A percentile compares a stretch with the other conserved stretches of the same genome.
Evolutionary conservation across 2,329 filamentous ascomycete genomes (phyloP).

Genomic region (Ustilaginoidea virens): DNA sequence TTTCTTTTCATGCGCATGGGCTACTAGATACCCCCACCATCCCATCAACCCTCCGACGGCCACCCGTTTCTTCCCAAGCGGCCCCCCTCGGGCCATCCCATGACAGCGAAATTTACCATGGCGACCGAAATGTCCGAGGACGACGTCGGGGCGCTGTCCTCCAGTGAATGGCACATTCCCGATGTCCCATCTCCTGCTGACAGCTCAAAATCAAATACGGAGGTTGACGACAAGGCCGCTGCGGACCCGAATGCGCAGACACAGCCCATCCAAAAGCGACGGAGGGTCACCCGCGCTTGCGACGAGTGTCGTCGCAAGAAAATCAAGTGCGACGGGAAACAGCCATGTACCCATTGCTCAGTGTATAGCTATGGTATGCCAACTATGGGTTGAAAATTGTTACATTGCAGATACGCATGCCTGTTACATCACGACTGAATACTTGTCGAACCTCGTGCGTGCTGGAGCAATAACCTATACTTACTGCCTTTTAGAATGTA

Average conservation of each 20-base stretch:
- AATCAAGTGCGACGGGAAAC: constrained; percentile 77
- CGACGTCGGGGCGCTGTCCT: constrained; percentile 21
- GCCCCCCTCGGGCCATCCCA: constrained; percentile 1
- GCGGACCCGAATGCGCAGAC: constrained; percentile 20
- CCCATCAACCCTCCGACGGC: constrained; percentile 4
- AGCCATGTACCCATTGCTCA: constrained; percentile 87
- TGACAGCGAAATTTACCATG: constrained; percentile 10
- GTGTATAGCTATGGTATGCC: constrained; percentile 90
- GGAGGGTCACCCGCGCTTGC: constrained; percentile 66
- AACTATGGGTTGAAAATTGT: not conserved
- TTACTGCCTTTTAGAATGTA: constrained; percentile 52
- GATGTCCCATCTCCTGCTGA: constrained; percentile 24
- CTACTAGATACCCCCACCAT: constrained; percentile 1
- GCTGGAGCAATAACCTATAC: too few species aligned
- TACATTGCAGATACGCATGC: not conserved
- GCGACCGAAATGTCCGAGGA: constrained; percentile 27
- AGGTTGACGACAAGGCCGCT: constrained; percentile 20
- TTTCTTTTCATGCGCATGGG: constrained; percentile 5
- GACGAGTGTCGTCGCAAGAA: constrained; percentile 76
- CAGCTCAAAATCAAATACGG: constrained; percentile 27
- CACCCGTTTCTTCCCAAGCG: constrained; percentile 1
- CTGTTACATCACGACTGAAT: too few species aligned
- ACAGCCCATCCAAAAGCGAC: constrained; percentile 56
- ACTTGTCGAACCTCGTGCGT: too few species aligned
- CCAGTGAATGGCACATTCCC: constrained; percentile 19